Evolutionary conservation across 768 basidiomycete species (phyloP).

Genomic region (Trametopsis cervina): DNA sequence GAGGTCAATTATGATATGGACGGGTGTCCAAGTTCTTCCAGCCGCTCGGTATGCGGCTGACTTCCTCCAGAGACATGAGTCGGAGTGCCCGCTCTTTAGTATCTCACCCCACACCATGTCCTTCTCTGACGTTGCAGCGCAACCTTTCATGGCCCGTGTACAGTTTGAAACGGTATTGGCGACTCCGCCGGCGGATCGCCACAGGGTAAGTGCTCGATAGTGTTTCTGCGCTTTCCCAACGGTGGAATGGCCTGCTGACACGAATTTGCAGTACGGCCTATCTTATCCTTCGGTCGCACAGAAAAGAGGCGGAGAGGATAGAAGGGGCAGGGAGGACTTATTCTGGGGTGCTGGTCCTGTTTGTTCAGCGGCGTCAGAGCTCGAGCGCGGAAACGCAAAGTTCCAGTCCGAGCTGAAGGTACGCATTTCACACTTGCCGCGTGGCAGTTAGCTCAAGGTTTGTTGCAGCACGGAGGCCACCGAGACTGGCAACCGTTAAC

Average conservation of each 20-base stretch:
- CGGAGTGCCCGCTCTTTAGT: too few relatives aligned
- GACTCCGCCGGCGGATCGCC: constrained; percentile 27
- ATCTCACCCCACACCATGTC: not conserved
- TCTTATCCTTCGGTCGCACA: constrained; percentile 37
- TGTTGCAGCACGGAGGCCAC: too few relatives aligned
- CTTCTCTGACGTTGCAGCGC: constrained; percentile 6
- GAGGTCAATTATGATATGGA: too few relatives aligned
- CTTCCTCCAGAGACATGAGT: too few relatives aligned
- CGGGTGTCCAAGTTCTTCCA: too few relatives aligned
- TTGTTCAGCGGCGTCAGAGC: constrained; percentile 15
- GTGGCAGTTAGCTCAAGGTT: too few relatives aligned
- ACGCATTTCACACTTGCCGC: too few relatives aligned
- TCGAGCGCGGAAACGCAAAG: too few relatives aligned
- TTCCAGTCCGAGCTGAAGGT: too few relatives aligned
- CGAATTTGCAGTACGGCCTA: constrained; percentile 18
- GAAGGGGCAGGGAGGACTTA: constrained; percentile 29
- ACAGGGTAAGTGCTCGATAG: constrained; percentile 21
- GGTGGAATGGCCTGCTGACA: not conserved
- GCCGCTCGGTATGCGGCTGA: too few relatives aligned
- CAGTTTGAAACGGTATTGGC: constrained; percentile 27
- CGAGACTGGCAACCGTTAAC: too few relatives aligned
- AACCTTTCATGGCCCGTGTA: constrained; percentile 16
- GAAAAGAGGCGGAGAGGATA: constrained; percentile 27
- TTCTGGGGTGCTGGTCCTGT: constrained; percentile 30
- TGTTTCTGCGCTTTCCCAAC: not conserved